Base-by-base conservation (phyloP, 192 early-diverging fungal species). In the Backusella westeae region DNA sequence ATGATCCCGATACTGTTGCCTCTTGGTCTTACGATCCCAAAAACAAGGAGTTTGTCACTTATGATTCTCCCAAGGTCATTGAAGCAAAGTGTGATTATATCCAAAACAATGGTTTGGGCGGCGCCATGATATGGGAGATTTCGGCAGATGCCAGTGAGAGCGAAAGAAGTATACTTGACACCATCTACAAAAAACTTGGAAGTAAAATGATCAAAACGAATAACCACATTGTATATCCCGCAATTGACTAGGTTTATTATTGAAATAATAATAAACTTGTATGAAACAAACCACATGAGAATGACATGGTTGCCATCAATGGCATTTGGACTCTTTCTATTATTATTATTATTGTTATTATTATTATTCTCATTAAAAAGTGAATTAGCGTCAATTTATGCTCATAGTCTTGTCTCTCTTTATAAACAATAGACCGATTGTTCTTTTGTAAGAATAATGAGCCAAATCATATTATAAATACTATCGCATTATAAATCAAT, bases 111-210 rank as follows among this genome's bases (percentile, higher is more conserved):
- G 66, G 75, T 5, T 75, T 95, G 12, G 91, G 92, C 42, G 94
- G 94, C 1, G 87, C 88, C 34, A 94, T 95, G 93, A 88, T 93
- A 76, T 95, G 94, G 94, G 93, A 95, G 81, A 80, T 94, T 44
- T 83, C 81, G 21, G 77, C 79, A 34, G 90, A 91, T 74, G 81
- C 78, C 46, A 67, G 67, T 15, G 71, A 67, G 14, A 19, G n/a
- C 1, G 79, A 82, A 12, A 79, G 88, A 34, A 85, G 82, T 39
- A 66, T 89, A 46, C 36, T 89, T 17, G 63, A 79, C 0, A 72
- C 67, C 17, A 82, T 85, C 1, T 83, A 73, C 66, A 8, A 70
- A 34, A 46, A 9, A 10, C 76, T 85, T 21, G 67, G 69, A 36
- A 59, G 74, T 26, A 15, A 41, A 0, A 34, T 89, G 46, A 85